These are phyloP conservation scores for Saccharomycopsis guyanensis DNA, from an alignment of 805 yeast species.

Conservation along the genomic window DNA sequence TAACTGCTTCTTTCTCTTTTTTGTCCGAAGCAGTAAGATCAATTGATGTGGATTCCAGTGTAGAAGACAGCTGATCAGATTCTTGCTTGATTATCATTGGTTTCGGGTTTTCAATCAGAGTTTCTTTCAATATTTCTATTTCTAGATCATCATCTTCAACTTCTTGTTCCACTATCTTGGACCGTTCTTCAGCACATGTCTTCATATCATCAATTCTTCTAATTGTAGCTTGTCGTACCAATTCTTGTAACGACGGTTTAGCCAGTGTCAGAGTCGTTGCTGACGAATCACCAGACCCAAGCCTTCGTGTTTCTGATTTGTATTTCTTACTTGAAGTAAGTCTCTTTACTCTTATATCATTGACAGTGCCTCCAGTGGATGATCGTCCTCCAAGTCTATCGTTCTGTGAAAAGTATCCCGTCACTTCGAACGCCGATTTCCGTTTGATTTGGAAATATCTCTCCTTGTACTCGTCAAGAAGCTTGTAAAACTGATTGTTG, in stretches of 20 bases:
- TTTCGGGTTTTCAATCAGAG: neutral
- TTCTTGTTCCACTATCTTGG: constrained; percentile 23
- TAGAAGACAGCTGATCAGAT: no score
- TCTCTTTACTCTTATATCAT: constrained; percentile 37
- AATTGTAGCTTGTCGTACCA: constrained; percentile 56
- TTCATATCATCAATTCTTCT: constrained; percentile 46
- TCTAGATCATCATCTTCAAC: constrained; percentile 42
- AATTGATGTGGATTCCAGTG: no score
- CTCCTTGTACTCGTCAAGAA: constrained; percentile 51
- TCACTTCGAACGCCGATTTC: constrained; percentile 35
- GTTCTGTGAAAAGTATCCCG: constrained; percentile 45
- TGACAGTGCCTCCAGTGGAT: constrained; percentile 21
- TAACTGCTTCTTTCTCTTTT: no score
- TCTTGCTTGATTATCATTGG: neutral
- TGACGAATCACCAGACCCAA: constrained; percentile 26
- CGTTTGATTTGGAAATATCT: constrained; percentile 39
- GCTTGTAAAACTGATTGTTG: constrained; percentile 58
- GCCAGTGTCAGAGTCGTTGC: constrained; percentile 21
- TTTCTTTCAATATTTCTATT: constrained; percentile 19
- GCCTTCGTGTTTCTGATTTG: constrained; percentile 33
- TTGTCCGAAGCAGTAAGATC: no score
- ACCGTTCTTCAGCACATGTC: constrained; percentile 32
- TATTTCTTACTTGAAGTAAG: constrained; percentile 33
- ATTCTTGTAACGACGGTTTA: constrained; percentile 31
- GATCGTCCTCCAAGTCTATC: constrained; percentile 35